Percentiles rank a stretch among this genome's conserved stretches.
phyloP scores from a whole-genome alignment of 1,139 yeast species.

The Magnusiomyces fungicola region DNA sequence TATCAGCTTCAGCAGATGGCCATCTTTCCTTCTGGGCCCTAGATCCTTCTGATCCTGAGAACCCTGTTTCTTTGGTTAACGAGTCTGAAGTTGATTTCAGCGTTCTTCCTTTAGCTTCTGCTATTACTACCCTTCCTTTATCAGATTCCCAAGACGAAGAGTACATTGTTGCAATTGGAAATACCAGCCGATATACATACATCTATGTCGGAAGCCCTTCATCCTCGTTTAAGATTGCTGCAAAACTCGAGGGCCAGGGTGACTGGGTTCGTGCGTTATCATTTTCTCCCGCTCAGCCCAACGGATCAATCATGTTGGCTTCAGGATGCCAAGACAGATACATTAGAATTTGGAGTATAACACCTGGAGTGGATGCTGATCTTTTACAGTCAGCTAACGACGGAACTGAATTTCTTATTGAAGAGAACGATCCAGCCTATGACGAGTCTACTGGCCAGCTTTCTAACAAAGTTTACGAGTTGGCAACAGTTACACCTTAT shows the following conservation, averaged over 20 bases:
- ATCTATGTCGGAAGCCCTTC: conserved; percentile 36
- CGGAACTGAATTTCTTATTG: conserved; percentile 7
- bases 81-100: conserved; percentile 31
- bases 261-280: conserved; percentile 82
- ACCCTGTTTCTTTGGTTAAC: conserved; percentile 48
- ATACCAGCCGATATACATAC: conserved; percentile 56
- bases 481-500: conserved; percentile 30
- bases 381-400: conserved; percentile 10
- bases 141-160: conserved; percentile 15
- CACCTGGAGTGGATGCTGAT: conserved; percentile 39
- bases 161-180: conserved; percentile 61
- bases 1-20: conserved; percentile 20
- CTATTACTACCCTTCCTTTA: conserved; percentile 24
- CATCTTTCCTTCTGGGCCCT: conserved; percentile 21
- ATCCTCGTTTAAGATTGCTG: conserved; percentile 36
- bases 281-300: conserved; percentile 43
- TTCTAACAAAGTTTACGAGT: conserved; percentile 26
- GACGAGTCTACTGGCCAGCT: conserved; percentile 12
- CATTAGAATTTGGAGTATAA: conserved; percentile 77
- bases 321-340: conserved; percentile 87
- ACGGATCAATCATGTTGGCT: conserved; percentile 51
- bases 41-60: conserved; percentile 49
- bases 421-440: conserved; percentile 17
- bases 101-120: conserved; percentile 59
- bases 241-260: conserved; percentile 75